A percentile compares a stretch with the other conserved stretches of the same genome.
phyloP scores from a whole-genome alignment of 1,284 basidiomycete species.

The Thelephora terrestris region DNA sequence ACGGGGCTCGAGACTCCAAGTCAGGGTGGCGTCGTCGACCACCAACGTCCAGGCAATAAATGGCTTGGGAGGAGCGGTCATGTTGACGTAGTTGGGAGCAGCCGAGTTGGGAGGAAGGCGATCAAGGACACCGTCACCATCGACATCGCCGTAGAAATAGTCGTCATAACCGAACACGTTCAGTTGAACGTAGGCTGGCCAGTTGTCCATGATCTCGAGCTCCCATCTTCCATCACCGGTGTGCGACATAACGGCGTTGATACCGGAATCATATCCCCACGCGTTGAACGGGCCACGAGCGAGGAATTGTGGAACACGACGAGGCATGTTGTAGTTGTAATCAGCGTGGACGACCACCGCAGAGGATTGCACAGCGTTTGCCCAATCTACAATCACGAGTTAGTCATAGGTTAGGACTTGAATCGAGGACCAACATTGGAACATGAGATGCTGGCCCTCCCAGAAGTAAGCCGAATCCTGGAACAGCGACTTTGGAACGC shows the following conservation, averaged over 20 bases:
- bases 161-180: constrained; percentile 85
- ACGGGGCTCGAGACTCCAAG: constrained; percentile 72
- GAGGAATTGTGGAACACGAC: constrained; percentile 79
- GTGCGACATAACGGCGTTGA: constrained; percentile 55
- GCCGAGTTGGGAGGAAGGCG: constrained; percentile 81
- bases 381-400: constrained; percentile 52
- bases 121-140: constrained; percentile 80
- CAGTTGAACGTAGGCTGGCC: constrained; percentile 82
- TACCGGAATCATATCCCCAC: constrained; percentile 85
- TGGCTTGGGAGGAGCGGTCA: constrained; percentile 72
- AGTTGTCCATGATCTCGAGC: constrained; percentile 75
- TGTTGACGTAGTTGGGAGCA: constrained; percentile 81
- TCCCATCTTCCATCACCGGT: constrained; percentile 60
- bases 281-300: constrained; percentile 81
- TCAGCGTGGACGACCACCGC: constrained; percentile 73
- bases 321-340: constrained; percentile 43
- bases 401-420: constrained; percentile 1
- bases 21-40: constrained; percentile 68
- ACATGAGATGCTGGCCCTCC: constrained; percentile 75
- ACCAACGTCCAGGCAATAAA: constrained; percentile 79
- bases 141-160: constrained; percentile 84
- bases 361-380: constrained; percentile 48
- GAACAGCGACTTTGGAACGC: constrained; percentile 51
- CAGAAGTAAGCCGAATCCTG: constrained; percentile 54
- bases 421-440: constrained; percentile 57